These are phyloP conservation scores for Musa balbisiana DNA, from an alignment of 202 grass and related monocot genomes.

Conservation along the genomic window DNA sequence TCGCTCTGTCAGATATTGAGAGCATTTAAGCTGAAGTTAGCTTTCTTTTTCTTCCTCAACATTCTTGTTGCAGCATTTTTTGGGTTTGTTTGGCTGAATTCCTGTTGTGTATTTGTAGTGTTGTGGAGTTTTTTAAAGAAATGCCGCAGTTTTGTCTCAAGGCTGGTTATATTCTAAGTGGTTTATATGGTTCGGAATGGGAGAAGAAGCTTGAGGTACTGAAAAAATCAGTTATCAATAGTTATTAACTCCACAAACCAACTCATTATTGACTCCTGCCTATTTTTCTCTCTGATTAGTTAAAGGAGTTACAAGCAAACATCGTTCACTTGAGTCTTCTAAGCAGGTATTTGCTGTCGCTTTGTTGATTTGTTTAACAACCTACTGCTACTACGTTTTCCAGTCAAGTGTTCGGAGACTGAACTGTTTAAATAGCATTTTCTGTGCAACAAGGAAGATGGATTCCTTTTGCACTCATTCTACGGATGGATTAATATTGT, in stretches of 20 bases:
- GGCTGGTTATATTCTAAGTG: slow-evolving; percentile 48
- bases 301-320: slow-evolving; percentile 82
- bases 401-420: background rate
- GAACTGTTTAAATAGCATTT: background rate
- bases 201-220: slow-evolving; percentile 89
- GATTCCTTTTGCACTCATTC: background rate
- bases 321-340: slow-evolving; percentile 76
- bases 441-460: background rate
- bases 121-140: slow-evolving; percentile 85
- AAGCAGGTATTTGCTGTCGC: slow-evolving; percentile 38
- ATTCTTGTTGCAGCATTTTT: slow-evolving; percentile 3
- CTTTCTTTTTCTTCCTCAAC: background rate
- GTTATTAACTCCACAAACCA: background rate
- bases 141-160: slow-evolving; percentile 95
- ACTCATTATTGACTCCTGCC: background rate
- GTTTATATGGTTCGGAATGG: slow-evolving; percentile 91
- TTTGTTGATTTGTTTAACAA: background rate
- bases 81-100: slow-evolving; percentile 12
- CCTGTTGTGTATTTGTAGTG: slow-evolving; percentile 38
- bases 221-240: slow-evolving; percentile 3
- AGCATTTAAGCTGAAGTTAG: slow-evolving; percentile 71
- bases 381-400: background rate
- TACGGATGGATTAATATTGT: background rate
- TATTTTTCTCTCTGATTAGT: slow-evolving; percentile 36
- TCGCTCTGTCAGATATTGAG: slow-evolving; percentile 74